These are phyloP conservation scores for Zygoascus tannicola DNA, from an alignment of 805 yeast species.

Conservation along the genomic window DNA sequence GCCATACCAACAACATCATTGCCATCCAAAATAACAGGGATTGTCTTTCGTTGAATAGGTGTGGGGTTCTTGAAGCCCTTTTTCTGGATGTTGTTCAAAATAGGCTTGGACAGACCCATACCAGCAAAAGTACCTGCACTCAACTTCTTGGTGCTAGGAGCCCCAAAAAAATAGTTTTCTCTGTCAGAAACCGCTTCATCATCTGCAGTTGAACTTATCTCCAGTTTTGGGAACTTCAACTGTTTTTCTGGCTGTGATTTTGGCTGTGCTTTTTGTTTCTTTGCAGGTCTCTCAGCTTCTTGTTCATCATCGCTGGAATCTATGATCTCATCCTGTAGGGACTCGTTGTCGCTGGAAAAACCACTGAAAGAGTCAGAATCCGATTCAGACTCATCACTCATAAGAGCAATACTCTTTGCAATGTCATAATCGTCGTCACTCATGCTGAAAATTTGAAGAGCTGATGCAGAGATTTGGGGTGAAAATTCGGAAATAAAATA, in stretches of 20 bases:
- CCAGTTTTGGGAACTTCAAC: conserved; percentile 10
- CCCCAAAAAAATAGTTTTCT: conserved; percentile 13
- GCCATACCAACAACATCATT: conserved; percentile 99
- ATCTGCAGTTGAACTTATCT: conserved; percentile 31
- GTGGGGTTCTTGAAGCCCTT: conserved; percentile 95
- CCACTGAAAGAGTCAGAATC: conserved; percentile 6
- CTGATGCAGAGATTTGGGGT: not conserved
- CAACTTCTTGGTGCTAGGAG: conserved; percentile 23
- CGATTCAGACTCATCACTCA: conserved; percentile 6
- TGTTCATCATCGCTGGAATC: conserved; percentile 42
- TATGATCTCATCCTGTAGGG: conserved; percentile 25
- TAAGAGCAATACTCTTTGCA: conserved; percentile 17
- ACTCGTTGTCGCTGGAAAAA: conserved; percentile 11
- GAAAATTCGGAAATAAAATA: not conserved
- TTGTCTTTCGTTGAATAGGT: conserved; percentile 93
- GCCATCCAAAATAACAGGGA: conserved; percentile 77
- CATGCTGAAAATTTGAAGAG: conserved; percentile 6
- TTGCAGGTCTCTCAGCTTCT: conserved; percentile 18
- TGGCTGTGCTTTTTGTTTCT: not conserved
- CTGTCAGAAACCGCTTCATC: conserved; percentile 25
- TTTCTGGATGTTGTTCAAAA: conserved; percentile 59
- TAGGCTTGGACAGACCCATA: conserved; percentile 71
- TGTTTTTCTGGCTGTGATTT: not conserved
- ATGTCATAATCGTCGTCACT: conserved; percentile 23
- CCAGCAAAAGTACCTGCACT: conserved; percentile 70